Evolutionary conservation across 2,329 filamentous ascomycete species (phyloP).

Genomic region (Aspergillus pseudotamarii): DNA sequence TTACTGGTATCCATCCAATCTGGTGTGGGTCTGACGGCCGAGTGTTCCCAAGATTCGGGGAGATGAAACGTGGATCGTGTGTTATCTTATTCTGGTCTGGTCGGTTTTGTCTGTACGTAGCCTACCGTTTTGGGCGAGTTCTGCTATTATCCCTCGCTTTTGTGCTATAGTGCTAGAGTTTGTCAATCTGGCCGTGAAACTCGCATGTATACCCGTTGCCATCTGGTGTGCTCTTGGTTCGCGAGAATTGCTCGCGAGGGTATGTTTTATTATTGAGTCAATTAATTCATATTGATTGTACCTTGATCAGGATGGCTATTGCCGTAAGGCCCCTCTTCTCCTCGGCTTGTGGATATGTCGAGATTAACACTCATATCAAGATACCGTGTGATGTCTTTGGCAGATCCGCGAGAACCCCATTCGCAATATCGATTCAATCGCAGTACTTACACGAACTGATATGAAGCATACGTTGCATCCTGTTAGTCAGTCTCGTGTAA

Average conservation of each 20-base stretch:
- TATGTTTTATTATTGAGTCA: neutral
- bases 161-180: neutral
- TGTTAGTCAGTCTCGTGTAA: constrained; percentile 18
- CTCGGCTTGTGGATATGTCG: neutral
- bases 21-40: neutral
- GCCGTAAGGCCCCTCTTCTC: neutral
- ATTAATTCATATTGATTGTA: constrained; percentile 6
- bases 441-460: neutral
- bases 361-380: neutral
- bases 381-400: neutral
- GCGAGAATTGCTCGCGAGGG: neutral
- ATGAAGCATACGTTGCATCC: constrained; percentile 7
- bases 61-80: neutral
- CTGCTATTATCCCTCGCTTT: neutral
- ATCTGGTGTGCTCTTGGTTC: neutral
- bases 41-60: neutral
- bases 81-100: neutral
- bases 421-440: neutral
- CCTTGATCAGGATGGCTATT: neutral
- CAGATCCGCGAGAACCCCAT: neutral
- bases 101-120: neutral
- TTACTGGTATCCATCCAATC: neutral
- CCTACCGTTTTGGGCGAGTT: neutral
- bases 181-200: neutral
- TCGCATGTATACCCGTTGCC: neutral